Base-by-base conservation (phyloP, 1,139 yeast genomes). In the Hyphopichia fennica region DNA sequence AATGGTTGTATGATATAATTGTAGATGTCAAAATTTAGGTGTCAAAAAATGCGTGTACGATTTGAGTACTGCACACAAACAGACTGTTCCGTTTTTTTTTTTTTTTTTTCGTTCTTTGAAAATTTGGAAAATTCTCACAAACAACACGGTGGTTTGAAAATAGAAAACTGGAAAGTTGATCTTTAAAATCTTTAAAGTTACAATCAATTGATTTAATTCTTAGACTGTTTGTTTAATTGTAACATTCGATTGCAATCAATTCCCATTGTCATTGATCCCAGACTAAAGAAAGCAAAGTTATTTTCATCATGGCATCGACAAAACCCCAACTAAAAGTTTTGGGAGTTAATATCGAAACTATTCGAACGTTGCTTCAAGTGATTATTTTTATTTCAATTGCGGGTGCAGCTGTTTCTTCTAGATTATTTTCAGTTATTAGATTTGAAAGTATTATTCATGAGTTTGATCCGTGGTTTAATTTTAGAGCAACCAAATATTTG, bases 391-490 rank as follows among this genome's bases (percentile, higher is more conserved):
- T 84, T 45, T 74, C 86, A 38, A 81, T 88, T 52, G 88, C 91
- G 32, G 91, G 88, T 19, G 98, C 98, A 3, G 96, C 98, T 33
- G 77, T 93, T 44, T 83, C 96, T 38, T 85, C 96, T 45, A 81
- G 99, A 58, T 75, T 93, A 61, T 80, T 79, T 50, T 77, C 93
- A 4, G 93, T 86, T 44, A 82, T 87, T 45, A 75, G 95, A 52
- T 95, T 90, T 61, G 99, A 95, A 69, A 83, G 95, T 46, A 95
- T 95, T 58, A 95, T 95, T 65, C 99, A 95, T 70, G 99, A 95
- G 67, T 93, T 93, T 61, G 99, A 95, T 67, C 98, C 99, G 30
- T 93, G 99, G 99, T 95, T 95, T 76, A 93, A 93, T 65, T 93
- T 81, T 71, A 74, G 99, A 54, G 99, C 99, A 37, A 87, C 99